These are phyloP conservation scores for Draba incana DNA, from an alignment of 345 rosid genomes.

Conservation along the genomic window DNA sequence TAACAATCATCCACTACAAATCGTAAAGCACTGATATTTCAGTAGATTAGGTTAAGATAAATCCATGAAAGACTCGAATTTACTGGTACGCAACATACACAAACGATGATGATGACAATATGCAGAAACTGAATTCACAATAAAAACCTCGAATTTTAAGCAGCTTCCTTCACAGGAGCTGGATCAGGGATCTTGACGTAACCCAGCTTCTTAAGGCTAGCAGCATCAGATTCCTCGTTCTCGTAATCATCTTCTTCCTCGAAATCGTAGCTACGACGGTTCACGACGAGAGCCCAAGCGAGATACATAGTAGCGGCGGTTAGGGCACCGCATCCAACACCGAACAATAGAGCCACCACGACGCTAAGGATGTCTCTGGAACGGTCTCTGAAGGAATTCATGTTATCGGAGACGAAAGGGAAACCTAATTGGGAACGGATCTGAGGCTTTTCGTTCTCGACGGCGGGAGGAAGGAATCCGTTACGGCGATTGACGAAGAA, in stretches of 20 bases:
- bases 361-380: slow-evolving; percentile 87
- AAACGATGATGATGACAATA: background rate
- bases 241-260: slow-evolving; percentile 48
- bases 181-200: slow-evolving; percentile 68
- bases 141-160: slow-evolving; percentile 37
- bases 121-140: slow-evolving; percentile 35
- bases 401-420: slow-evolving; percentile 48
- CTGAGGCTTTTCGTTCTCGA: slow-evolving; percentile 17
- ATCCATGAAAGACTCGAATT: slow-evolving; percentile 25
- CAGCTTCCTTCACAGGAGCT: slow-evolving; percentile 41
- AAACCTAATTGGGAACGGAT: slow-evolving; percentile 33
- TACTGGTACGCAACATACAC: slow-evolving; percentile 14
- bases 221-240: slow-evolving; percentile 47
- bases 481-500: slow-evolving; percentile 34
- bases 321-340: slow-evolving; percentile 94
- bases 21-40: slow-evolving; percentile 22
- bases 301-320: slow-evolving; percentile 90
- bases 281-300: slow-evolving; percentile 73
- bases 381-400: slow-evolving; percentile 71
- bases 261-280: slow-evolving; percentile 44
- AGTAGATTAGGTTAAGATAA: slow-evolving; percentile 29
- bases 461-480: slow-evolving; percentile 39
- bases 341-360: slow-evolving; percentile 79
- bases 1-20: slow-evolving; percentile 27
- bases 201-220: slow-evolving; percentile 73